phyloP scores from a whole-genome alignment of 108 stramenopile genomes.

The Epipyxis sp. region DNA sequence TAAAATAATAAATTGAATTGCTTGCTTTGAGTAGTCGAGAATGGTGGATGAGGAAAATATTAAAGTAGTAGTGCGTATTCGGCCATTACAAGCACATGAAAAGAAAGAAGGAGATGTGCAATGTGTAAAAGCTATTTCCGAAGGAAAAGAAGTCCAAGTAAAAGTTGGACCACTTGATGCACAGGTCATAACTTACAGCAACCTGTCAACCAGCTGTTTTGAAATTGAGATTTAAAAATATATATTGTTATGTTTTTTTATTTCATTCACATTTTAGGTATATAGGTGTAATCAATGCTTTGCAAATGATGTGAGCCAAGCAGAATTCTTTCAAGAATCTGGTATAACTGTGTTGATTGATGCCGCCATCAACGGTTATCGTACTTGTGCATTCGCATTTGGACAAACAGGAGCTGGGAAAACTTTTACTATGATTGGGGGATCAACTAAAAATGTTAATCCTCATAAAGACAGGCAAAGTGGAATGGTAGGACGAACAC shows the following conservation, averaged over 20 bases:
- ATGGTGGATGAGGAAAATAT: conserved; percentile 30
- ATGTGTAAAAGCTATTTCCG: conserved; percentile 3
- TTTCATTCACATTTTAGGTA: too few relatives aligned
- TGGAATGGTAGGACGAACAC: conserved; percentile 9
- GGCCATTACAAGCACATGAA: conserved; percentile 15
- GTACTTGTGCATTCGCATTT: conserved; percentile 41
- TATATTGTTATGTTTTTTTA: too few relatives aligned
- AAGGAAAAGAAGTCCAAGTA: conserved; percentile 19
- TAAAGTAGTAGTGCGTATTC: conserved; percentile 20
- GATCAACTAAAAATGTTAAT: not conserved
- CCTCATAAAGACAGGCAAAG: not conserved
- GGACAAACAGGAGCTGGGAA: conserved; percentile 47
- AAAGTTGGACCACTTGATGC: conserved; percentile 6
- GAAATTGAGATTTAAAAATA: too few relatives aligned
- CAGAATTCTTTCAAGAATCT: conserved; percentile 20
- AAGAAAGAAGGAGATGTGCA: conserved; percentile 21
- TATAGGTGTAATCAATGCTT: conserved; percentile 27
- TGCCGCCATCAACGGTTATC: conserved; percentile 30
- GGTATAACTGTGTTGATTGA: conserved; percentile 23
- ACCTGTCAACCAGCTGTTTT: too few relatives aligned
- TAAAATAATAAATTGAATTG: too few relatives aligned
- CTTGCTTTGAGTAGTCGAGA: too few relatives aligned
- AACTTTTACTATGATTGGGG: conserved; percentile 25
- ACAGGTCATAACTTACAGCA: too few relatives aligned
- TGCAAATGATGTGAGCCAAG: not conserved